A percentile compares a stretch with the other conserved stretches of the same genome.
These are phyloP conservation scores for Globisporangium apiculatum DNA, from an alignment of 352 stramenopile genomes.

Conservation along the genomic window DNA sequence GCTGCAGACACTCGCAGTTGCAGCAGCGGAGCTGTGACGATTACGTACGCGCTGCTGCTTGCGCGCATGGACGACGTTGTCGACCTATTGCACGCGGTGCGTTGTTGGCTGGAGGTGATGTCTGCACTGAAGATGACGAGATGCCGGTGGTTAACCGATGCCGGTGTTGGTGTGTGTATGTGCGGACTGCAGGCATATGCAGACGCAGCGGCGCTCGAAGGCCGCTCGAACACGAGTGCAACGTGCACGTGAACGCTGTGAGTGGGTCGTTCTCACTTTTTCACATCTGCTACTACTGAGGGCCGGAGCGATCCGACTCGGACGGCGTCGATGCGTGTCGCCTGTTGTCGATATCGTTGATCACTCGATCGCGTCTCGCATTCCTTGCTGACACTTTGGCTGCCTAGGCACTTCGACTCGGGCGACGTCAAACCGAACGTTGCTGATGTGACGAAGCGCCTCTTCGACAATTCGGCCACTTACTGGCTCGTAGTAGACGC, in stretches of 20 bases:
- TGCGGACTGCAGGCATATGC: constrained; percentile 17
- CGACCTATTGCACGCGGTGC: constrained; percentile 38
- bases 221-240: not conserved
- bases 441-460: too few species aligned
- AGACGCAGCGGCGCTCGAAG: constrained; percentile 17
- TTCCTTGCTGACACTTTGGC: too few species aligned
- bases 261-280: not conserved
- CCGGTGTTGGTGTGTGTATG: not conserved
- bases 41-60: constrained; percentile 41
- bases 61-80: constrained; percentile 36
- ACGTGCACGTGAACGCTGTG: not conserved
- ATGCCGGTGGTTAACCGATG: not conserved
- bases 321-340: too few species aligned
- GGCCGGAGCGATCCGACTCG: too few species aligned
- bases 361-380: too few species aligned
- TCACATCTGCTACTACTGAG: too few species aligned
- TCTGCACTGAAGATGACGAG: not conserved
- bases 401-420: too few species aligned
- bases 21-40: not conserved
- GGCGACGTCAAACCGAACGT: too few species aligned
- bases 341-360: too few species aligned
- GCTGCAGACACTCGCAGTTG: not conserved
- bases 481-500: too few species aligned
- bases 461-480: too few species aligned
- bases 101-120: not conserved